phyloP scores from a whole-genome alignment of 2,329 filamentous ascomycete genomes.

The Cladosporium austrohemisphaericum region DNA sequence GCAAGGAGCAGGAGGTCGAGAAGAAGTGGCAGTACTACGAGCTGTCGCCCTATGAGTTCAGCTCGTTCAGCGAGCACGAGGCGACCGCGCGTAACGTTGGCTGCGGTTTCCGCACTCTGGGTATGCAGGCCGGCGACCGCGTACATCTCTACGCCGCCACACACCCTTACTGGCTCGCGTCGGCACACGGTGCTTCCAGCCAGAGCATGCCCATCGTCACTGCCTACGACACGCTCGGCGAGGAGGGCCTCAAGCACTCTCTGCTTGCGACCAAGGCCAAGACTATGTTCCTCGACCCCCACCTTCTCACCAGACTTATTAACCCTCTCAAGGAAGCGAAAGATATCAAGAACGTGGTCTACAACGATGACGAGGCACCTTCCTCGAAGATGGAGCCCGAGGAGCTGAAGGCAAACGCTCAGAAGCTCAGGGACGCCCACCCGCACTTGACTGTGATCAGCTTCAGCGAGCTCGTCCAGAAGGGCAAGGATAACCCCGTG shows the following conservation, averaged over 20 bases:
- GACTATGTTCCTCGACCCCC: conserved; percentile 83
- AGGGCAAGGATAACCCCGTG: conserved; percentile 62
- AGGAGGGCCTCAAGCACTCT: conserved; percentile 80
- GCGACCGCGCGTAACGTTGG: conserved; percentile 65
- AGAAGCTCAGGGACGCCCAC: conserved; percentile 52
- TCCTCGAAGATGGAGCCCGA: conserved; percentile 35
- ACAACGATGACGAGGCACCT: conserved; percentile 49
- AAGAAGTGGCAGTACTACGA: conserved; percentile 93
- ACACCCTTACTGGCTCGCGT: conserved; percentile 76
- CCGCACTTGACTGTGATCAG: conserved; percentile 52
- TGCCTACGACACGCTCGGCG: conserved; percentile 87
- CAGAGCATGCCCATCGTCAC: conserved; percentile 92
- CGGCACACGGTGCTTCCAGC: conserved; percentile 64
- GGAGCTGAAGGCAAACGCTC: conserved; percentile 50
- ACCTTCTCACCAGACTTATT: conserved; percentile 57
- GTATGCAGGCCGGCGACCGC: conserved; percentile 62
- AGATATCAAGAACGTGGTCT: conserved; percentile 55
- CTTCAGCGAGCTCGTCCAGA: conserved; percentile 53
- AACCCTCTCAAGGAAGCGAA: conserved; percentile 54
- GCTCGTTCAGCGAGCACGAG: conserved; percentile 77
- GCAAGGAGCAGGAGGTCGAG: conserved; percentile 72
- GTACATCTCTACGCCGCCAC: conserved; percentile 84
- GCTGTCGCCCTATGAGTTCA: conserved; percentile 70
- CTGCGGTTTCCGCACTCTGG: conserved; percentile 69
- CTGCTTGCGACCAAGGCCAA: conserved; percentile 74